Evolutionary conservation across 805 yeast genomes (phyloP).

Genomic region (Starmera quercuum): DNA sequence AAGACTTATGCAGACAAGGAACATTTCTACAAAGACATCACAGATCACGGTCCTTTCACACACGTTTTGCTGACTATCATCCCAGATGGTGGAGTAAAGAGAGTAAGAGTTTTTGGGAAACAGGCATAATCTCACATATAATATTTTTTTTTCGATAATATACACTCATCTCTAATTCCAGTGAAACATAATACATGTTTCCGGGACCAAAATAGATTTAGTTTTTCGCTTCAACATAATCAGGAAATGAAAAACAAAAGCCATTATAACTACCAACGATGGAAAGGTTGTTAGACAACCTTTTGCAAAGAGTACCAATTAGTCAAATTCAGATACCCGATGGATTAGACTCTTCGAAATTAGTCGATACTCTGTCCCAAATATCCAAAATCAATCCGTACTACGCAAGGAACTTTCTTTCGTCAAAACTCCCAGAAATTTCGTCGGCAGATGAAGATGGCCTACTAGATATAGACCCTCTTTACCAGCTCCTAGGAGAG

Average conservation of each 20-base stretch:
- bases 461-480: constrained; percentile 32
- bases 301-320: no score
- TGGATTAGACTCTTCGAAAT: no score
- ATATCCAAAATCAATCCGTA: constrained; percentile 35
- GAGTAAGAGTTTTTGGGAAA: constrained; percentile 74
- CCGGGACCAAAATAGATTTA: no score
- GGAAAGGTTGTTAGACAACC: no score
- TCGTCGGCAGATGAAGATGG: not conserved
- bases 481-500: constrained; percentile 23
- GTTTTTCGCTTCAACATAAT: no score
- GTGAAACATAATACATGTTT: no score
- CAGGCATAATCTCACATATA: constrained; percentile 7
- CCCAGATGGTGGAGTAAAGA: constrained; percentile 96
- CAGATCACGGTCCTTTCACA: constrained; percentile 34
- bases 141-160: no score
- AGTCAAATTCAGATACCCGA: no score
- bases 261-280: no score
- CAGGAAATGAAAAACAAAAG: no score
- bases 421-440: constrained; percentile 10
- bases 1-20: constrained; percentile 83
- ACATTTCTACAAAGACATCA: constrained; percentile 41
- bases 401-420: constrained; percentile 44
- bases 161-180: no score
- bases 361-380: constrained; percentile 12
- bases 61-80: constrained; percentile 78